Evolutionary conservation across 139 green algal species (phyloP), one percentile per base, ranked within the genome.

Genomic region (Chlorella sp.): DNA sequence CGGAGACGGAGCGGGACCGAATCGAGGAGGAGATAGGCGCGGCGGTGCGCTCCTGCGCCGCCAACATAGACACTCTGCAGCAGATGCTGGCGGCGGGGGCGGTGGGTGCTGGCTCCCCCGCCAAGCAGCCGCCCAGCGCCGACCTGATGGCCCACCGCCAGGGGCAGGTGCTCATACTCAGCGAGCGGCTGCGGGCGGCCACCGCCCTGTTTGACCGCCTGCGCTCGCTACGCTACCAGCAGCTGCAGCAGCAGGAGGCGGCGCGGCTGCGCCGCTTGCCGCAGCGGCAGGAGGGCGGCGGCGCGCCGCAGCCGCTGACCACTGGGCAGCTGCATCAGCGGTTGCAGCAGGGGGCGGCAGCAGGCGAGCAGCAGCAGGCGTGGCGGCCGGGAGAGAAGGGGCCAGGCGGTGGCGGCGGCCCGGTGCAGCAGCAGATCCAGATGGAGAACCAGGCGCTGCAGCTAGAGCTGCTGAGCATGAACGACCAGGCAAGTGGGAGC

Each of bases 161-260:
- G 79, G 95, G 95, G 26, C 87, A 94, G 89, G 94, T 97, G 56
- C 85, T 98, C 44, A 92, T 94, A 20, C 87, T 98, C 32, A 92
- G 86, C 5, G 95, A 98, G 90, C 87, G 84, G 32, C 84, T 98
- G 72, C 83, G 90, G 0, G 51, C 73, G 0, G 86, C 92, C 13
- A 88, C 82, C 1, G 67, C 69, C 9, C 77, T 62, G 28, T 98
- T 98, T 85, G 95, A 98, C 83, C 80, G 86, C 19, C 89, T 90
- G 64, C 76, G 81, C 36, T 80, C 56, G 40, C 75, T 88, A 22
- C 68, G 88, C 34, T 84, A 64, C n/a, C 72, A 89, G 65, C 81
- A 86, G 79, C 36, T 86, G 73, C 62, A 85, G 38, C 76, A 91
- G 48, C 69, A 74, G 36, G 84, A 90, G 19, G 73, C 81, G 13